phyloP scores from a whole-genome alignment of 2,329 filamentous ascomycete genomes.

The Talaromyces sp. region DNA sequence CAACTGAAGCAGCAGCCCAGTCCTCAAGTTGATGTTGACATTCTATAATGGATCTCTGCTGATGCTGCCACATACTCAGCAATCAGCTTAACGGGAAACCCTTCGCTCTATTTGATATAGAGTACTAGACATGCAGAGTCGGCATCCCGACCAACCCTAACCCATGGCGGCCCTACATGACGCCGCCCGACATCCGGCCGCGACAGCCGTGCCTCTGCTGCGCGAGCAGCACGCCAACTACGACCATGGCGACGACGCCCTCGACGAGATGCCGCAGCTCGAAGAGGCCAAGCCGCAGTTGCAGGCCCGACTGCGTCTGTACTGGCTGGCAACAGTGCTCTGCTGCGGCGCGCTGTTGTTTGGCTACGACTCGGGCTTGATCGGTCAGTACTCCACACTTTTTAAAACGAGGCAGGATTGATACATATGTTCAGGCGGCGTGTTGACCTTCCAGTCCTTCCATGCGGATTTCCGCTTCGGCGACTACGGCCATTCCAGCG shows the following conservation, averaged over 20 bases:
- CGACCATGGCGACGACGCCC: too few species aligned
- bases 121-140: neutral
- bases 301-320: constrained; percentile 42
- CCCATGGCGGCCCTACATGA: neutral
- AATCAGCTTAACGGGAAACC: too few species aligned
- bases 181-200: neutral
- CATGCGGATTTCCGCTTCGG: constrained; percentile 35
- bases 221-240: too few species aligned
- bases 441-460: constrained; percentile 43
- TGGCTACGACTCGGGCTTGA: constrained; percentile 40
- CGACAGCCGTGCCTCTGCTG: constrained; percentile 1
- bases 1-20: too few species aligned
- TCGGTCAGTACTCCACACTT: constrained; percentile 25
- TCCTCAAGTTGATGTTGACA: too few species aligned
- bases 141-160: neutral
- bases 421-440: constrained; percentile 31
- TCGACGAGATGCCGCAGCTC: neutral
- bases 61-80: neutral
- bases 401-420: neutral
- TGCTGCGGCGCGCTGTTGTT: constrained; percentile 47
- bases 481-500: constrained; percentile 26
- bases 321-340: constrained; percentile 48
- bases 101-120: neutral
- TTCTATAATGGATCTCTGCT: neutral
- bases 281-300: constrained; percentile 11